A percentile compares a stretch with the other conserved stretches of the same genome.
These are phyloP conservation scores for Cryptococcus sp. DNA, from an alignment of 1,284 basidiomycete genomes.

Conservation along the genomic window DNA sequence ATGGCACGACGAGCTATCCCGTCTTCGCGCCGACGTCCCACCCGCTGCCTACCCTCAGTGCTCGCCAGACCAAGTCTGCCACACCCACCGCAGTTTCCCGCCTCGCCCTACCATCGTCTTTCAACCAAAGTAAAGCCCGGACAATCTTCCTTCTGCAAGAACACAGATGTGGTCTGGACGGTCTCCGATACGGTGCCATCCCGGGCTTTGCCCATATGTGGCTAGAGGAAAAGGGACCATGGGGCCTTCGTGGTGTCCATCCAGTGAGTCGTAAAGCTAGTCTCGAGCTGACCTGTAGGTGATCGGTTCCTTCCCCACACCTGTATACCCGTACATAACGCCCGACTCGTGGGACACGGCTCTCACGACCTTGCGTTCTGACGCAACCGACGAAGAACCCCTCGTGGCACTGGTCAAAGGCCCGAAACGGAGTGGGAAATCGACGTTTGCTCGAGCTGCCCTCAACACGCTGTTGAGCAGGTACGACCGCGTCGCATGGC, in stretches of 20 bases:
- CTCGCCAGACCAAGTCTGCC: background rate
- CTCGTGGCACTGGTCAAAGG: slow-evolving; percentile 69
- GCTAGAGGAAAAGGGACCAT: slow-evolving; percentile 38
- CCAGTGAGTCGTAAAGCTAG: slow-evolving; percentile 57
- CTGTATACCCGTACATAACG: slow-evolving; percentile 56
- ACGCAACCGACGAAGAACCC: slow-evolving; percentile 27
- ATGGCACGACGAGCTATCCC: slow-evolving; percentile 13
- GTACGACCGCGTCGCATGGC: slow-evolving; percentile 75
- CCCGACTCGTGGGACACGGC: slow-evolving; percentile 64
- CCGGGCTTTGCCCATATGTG: slow-evolving; percentile 50
- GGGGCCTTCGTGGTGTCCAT: slow-evolving; percentile 61
- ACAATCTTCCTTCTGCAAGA: slow-evolving; percentile 46
- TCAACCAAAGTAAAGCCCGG: slow-evolving; percentile 9
- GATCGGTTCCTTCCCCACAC: slow-evolving; percentile 41
- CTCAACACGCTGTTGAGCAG: slow-evolving; percentile 68
- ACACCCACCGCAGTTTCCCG: slow-evolving; percentile 10
- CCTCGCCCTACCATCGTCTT: slow-evolving; percentile 26
- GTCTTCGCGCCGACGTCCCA: slow-evolving; percentile 59
- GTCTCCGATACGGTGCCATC: slow-evolving; percentile 41
- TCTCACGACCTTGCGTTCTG: slow-evolving; percentile 38
- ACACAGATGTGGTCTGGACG: slow-evolving; percentile 42
- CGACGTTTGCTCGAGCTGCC: slow-evolving; percentile 74
- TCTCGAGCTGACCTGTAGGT: slow-evolving; percentile 23
- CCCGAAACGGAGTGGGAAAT: slow-evolving; percentile 85
- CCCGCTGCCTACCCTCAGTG: slow-evolving; percentile 58